Base-by-base conservation (phyloP, 306 rosid species). In the Cicer arietinum region DNA sequence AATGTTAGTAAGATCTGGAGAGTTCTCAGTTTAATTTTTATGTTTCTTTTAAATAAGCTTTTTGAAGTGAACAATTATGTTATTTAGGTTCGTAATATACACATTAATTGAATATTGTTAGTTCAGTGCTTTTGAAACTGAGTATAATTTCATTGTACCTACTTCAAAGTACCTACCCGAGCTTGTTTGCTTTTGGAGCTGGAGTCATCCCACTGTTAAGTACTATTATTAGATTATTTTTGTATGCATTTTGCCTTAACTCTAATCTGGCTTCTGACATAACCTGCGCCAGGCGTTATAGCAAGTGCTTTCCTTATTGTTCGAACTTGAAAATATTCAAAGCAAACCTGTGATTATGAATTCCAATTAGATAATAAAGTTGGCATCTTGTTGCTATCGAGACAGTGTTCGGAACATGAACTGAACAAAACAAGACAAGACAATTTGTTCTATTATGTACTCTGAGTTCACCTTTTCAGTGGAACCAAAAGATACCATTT, bases 1-100 rank as follows among this genome's bases (percentile, higher is more conserved):
- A 84, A 87, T 91, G 98, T 94, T 81, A 91, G 98, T 91, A 86
- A 84, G 89, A 81, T 87, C 25, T 69, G 53, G 39, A 72, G 47
- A 79, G 57, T 73, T 53, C 58, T 64, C 53, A 61, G 43, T 76
- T 70, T 67, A 57, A 64, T 42, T 37, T 46, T 78, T 45, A 58
- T 67, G 18, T 61, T 67, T 67, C 37, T 47, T 47, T n/a, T 47
- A 61, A 61, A 9, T 62, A 12, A 48, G 14, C 35, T 37, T 13
- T 37, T 52, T 69, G 20, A 30, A 4, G 37, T 30, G 6, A 30
- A 30, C 37, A n/a, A 42, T 58, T 56, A 61, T 65, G 65, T 22
- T 70, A 69, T 79, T 42, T 43, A 14, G 54, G 74, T 67, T 52
- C 51, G 57, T 67, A 64, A 11, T 58, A 54, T 66, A 44, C 53